phyloP scores from a whole-genome alignment of 495 filamentous ascomycete species.

The Hypomontagnella monticulosa region DNA sequence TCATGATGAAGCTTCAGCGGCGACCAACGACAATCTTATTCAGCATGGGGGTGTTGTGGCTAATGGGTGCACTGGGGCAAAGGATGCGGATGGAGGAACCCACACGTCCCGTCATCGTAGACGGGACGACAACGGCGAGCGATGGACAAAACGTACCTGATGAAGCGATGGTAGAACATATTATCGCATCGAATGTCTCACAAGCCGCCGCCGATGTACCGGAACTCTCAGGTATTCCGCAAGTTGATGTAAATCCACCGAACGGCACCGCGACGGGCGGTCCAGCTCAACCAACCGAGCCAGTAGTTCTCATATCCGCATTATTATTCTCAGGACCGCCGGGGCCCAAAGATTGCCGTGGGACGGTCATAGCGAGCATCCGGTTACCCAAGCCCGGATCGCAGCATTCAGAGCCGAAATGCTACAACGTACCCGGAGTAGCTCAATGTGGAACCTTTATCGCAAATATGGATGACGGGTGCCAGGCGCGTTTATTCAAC shows the following conservation, averaged over 20 bases:
- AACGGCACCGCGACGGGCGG: slow-evolving; percentile 25
- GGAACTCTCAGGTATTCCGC: slow-evolving; percentile 37
- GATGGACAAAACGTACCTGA: slow-evolving; percentile 23
- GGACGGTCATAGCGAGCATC: slow-evolving; percentile 42
- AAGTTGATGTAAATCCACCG: slow-evolving; percentile 50
- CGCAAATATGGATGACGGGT: slow-evolving; percentile 50
- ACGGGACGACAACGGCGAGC: slow-evolving; percentile 8
- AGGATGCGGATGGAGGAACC: slow-evolving; percentile 29
- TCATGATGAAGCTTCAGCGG: slow-evolving; percentile 21
- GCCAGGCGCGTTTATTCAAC: slow-evolving; percentile 53
- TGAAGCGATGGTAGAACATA: slow-evolving; percentile 28
- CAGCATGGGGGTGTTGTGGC: slow-evolving; percentile 10
- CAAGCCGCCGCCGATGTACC: slow-evolving; percentile 42
- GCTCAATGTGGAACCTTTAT: slow-evolving; percentile 51
- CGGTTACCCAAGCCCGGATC: slow-evolving; percentile 40
- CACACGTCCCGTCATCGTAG: slow-evolving; percentile 18
- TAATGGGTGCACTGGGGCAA: slow-evolving; percentile 17
- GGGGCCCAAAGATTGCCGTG: slow-evolving; percentile 51
- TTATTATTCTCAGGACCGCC: slow-evolving; percentile 51
- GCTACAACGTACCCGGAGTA: slow-evolving; percentile 47
- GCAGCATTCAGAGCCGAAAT: slow-evolving; percentile 38
- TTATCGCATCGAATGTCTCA: slow-evolving; percentile 24
- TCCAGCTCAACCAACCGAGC: slow-evolving; percentile 28
- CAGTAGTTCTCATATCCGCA: slow-evolving; percentile 45
- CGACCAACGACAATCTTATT: slow-evolving; percentile 15